phyloP scores from a whole-genome alignment of 2,329 filamentous ascomycete genomes.

The Alternaria panax region DNA sequence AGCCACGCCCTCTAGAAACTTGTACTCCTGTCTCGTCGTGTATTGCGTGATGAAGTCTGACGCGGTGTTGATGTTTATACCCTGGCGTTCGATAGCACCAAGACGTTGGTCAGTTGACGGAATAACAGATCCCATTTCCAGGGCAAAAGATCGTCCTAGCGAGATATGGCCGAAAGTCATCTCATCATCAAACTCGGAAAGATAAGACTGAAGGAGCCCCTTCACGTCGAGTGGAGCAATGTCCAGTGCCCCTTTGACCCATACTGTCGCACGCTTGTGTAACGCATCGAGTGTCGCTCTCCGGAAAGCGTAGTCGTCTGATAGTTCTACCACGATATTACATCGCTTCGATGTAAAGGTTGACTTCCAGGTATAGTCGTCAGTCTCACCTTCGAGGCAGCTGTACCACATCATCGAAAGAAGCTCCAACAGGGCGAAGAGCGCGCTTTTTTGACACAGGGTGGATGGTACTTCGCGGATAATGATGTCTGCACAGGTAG shows the following conservation, averaged over 20 bases:
- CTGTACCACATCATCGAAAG: slow-evolving; percentile 94
- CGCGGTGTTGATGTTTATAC: slow-evolving; percentile 82
- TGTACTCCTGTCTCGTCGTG: slow-evolving; percentile 94
- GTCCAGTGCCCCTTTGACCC: slow-evolving; percentile 82
- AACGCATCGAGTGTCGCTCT: slow-evolving; percentile 80
- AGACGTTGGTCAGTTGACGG: slow-evolving; percentile 86
- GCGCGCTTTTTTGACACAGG: slow-evolving; percentile 84
- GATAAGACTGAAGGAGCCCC: slow-evolving; percentile 91
- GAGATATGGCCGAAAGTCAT: slow-evolving; percentile 90
- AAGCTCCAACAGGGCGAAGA: slow-evolving; percentile 92
- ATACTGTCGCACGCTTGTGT: slow-evolving; percentile 76
- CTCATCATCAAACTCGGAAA: slow-evolving; percentile 93
- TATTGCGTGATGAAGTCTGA: slow-evolving; percentile 98
- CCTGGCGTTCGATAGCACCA: slow-evolving; percentile 76
- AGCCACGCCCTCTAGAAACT: slow-evolving; percentile 78
- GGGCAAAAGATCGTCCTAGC: slow-evolving; percentile 88
- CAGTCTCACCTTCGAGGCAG: slow-evolving; percentile 91
- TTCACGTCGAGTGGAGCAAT: slow-evolving; percentile 93
- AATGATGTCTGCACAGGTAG: slow-evolving; percentile 82
- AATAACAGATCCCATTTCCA: slow-evolving; percentile 89
- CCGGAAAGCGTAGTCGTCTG: slow-evolving; percentile 87
- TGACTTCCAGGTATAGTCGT: slow-evolving; percentile 88
- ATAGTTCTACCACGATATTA: slow-evolving; percentile 85
- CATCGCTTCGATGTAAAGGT: slow-evolving; percentile 79
- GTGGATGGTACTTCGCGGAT: slow-evolving; percentile 85